Conservation (phyloP, 164 flowering plant genomes). For the Annona cherimola region DNA sequence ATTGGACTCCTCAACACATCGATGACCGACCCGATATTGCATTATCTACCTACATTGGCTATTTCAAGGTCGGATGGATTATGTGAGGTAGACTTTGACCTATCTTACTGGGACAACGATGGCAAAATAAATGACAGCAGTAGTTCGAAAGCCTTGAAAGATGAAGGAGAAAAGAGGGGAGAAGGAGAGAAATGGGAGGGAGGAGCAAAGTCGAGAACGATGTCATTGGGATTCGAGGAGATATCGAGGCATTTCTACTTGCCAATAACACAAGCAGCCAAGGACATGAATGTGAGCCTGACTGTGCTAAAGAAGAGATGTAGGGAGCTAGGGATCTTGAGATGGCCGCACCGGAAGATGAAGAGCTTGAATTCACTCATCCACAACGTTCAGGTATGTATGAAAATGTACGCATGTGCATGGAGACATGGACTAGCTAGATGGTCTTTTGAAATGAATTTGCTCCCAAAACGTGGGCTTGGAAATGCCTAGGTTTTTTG, state of each 20-base stretch:
- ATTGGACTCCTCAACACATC: neutral
- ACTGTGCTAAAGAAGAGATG: slow-evolving; percentile 62
- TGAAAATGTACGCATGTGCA: neutral
- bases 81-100: neutral
- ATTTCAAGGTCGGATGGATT: neutral
- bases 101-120: neutral
- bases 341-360: slow-evolving; percentile 68
- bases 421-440: too few relatives aligned
- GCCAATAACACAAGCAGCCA: slow-evolving; percentile 56
- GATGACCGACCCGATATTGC: neutral
- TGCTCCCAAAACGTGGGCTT: too few relatives aligned
- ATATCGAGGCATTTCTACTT: slow-evolving; percentile 46
- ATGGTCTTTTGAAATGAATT: neutral
- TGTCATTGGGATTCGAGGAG: slow-evolving; percentile 40
- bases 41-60: neutral
- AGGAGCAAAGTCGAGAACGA: slow-evolving; percentile 13
- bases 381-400: slow-evolving; percentile 45
- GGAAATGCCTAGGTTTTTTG: too few relatives aligned
- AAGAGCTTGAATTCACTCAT: slow-evolving; percentile 56
- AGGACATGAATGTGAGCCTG: slow-evolving; percentile 45
- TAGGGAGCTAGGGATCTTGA: slow-evolving; percentile 44
- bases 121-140: neutral
- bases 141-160: neutral
- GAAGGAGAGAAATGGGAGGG: neutral
- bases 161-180: neutral